Base-by-base conservation (phyloP, 352 stramenopile species). In the Phytophthora colocasiae region DNA sequence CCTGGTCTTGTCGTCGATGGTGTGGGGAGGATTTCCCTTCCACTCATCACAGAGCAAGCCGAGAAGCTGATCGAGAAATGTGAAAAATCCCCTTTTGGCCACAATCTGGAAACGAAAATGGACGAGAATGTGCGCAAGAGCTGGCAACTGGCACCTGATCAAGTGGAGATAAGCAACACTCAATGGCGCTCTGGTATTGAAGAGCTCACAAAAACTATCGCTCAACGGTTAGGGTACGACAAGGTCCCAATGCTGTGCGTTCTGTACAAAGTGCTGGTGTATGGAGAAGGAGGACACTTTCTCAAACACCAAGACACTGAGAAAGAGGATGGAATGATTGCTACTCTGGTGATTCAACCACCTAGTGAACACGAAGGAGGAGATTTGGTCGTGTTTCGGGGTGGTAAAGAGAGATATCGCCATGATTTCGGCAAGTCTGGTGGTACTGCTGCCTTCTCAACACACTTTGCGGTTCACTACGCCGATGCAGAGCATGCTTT, bases 311-410 rank as follows among this genome's bases (percentile, higher is more conserved):
- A 77, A 43, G 77, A 87, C 48, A 87, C 70, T 4, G 78, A 90
- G 66, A 86, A 87, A 29, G 58, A 90, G 39, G 68, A 67, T 7
- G 77, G 73, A 11, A 85, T 80, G 81, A 80, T 85, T 29, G 78
- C 74, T 2, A 87, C 76, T 15, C 47, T 90, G 9, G 62, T 87
- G 15, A n/a, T 89, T 4, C 65, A 81, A 36, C 53, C 81, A 0
- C 73, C 80, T 1, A 67, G 62, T 6, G 12, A 27, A n/a, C 72
- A 65, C 29, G 34, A 71, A 60, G 69, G 62, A 19, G 62, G 67
- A 8, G 61, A 69, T 19, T 36, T 73, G 8, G 24, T 68, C 4
- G 58, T 78, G 3, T 63, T 57, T 61, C 58, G 31, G n/a, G 17
- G 56, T 4, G 40, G 38, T 0, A 31, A 67, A 10, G 24, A 58